Evolutionary conservation across 129 eudicot species (phyloP), one percentile per base, ranked within the genome.

Genomic region (Centrapalus pauciflorus): DNA sequence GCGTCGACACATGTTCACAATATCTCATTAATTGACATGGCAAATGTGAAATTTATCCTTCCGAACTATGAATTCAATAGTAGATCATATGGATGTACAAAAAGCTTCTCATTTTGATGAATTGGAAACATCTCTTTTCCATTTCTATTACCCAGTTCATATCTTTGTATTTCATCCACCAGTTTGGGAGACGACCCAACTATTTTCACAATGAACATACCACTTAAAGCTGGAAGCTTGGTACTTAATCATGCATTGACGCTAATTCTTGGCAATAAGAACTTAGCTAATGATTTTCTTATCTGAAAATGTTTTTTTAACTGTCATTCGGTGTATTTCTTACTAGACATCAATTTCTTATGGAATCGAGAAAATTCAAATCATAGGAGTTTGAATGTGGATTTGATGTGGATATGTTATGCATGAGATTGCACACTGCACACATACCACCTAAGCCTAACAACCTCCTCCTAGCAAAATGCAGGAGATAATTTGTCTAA

Each of bases 351-450:
- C 21, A 28, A 51, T 51, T 51, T 17, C 21, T 55, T 13, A 13
- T 55, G 5, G 28, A 63, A 40, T 37, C 55, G 25, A 40, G 55
- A 26, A 43, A 41, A n/a, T n/a, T n/a, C n/a, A n/a, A n/a, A 23
- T 9, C 14, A 7, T 34, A 64, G 38, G 55, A 64, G 55, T 25
- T 25, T 16, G 16, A 54, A 54, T 21, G 7, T 54, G 7, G 9
- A 37, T 21, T 24, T 71, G 61, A 61, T 48, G 21, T 34, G 16
- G 51, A 46, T 20, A 60, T 30, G 51, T 13, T 61, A 16, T 61
- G 62, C 41, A 72, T 34, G 70, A 34, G 62, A 16, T 51, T 51
- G 55, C 43, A 25, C 33, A 35, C 34, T 51, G 38, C 64, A 50
- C 4, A 8, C 46, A 64, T 38, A 52, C 38, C 4, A 40, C 49